phyloP scores from a whole-genome alignment of 2,329 filamentous ascomycete genomes.

The Geosmithia morbida region DNA sequence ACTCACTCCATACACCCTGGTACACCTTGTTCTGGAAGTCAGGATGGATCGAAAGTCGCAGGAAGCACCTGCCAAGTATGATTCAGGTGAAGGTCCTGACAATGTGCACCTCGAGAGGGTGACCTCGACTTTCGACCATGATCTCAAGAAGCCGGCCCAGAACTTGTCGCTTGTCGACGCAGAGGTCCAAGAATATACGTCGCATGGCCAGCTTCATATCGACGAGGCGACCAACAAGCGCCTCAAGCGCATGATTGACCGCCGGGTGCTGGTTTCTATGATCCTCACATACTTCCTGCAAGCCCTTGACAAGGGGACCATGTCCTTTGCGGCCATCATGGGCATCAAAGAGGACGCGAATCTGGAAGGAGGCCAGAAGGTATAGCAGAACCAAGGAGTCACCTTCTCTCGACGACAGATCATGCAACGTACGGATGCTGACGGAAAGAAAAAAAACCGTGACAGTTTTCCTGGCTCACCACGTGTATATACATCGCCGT shows the following conservation, averaged over 20 bases:
- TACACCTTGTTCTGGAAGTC: no score
- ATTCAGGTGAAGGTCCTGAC: no score
- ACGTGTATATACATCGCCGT: constrained; percentile 64
- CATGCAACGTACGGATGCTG: no score
- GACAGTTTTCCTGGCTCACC: constrained; percentile 54
- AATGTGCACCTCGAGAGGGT: no score
- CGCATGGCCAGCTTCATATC: constrained; percentile 39
- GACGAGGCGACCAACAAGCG: constrained; percentile 40
- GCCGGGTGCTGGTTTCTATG: constrained; percentile 55
- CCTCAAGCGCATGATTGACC: constrained; percentile 51
- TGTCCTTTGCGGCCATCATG: constrained; percentile 53
- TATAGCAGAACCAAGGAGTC: not conserved
- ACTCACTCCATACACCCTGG: no score
- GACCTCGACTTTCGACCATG: not conserved
- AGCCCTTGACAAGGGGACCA: constrained; percentile 52
- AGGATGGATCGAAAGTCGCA: no score
- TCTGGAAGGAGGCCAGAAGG: not conserved
- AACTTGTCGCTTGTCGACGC: constrained; percentile 41
- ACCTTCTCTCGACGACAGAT: not conserved
- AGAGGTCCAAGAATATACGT: constrained; percentile 53
- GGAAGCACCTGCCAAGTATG: no score
- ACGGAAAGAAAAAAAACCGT: not conserved
- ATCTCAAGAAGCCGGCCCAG: not conserved
- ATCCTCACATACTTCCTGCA: constrained; percentile 61
- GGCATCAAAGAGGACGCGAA: constrained; percentile 11